Evolutionary conservation across 2,329 filamentous ascomycete genomes (phyloP).

Genomic region (Diplodia sapinea): DNA sequence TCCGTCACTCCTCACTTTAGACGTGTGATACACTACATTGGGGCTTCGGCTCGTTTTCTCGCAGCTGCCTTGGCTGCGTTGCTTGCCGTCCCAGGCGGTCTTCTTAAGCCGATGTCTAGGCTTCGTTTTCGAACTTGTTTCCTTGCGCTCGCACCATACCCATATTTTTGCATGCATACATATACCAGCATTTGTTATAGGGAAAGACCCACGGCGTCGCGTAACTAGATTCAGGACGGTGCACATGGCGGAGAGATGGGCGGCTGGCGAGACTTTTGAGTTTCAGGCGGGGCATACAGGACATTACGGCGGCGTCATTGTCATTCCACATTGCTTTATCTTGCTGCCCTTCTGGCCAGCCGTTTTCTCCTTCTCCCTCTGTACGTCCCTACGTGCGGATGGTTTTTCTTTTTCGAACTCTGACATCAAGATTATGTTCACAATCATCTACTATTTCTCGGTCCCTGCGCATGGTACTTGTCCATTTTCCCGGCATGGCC

Average conservation of each 20-base stretch:
- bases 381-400: not conserved
- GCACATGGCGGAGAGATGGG: conserved; percentile 7
- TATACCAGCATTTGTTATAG: conserved; percentile 26
- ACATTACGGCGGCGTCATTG: conserved; percentile 26
- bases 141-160: conserved; percentile 19
- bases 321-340: conserved; percentile 17
- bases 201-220: conserved; percentile 25
- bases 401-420: not conserved
- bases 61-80: conserved; percentile 9
- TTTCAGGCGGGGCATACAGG: conserved; percentile 18
- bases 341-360: not conserved
- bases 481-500: not conserved
- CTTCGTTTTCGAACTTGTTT: conserved; percentile 4
- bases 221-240: conserved; percentile 24
- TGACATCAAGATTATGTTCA: conserved; percentile 10
- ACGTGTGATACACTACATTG: not conserved
- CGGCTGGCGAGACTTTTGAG: conserved; percentile 14
- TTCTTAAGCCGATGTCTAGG: not conserved
- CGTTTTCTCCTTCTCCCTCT: not conserved
- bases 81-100: not conserved
- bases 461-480: conserved; percentile 4
- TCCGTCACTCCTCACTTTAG: not conserved
- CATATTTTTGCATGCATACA: conserved; percentile 24
- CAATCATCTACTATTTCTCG: conserved; percentile 16
- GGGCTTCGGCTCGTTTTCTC: not conserved